phyloP scores from a whole-genome alignment of 306 rosid species.

The Morella rubra region DNA sequence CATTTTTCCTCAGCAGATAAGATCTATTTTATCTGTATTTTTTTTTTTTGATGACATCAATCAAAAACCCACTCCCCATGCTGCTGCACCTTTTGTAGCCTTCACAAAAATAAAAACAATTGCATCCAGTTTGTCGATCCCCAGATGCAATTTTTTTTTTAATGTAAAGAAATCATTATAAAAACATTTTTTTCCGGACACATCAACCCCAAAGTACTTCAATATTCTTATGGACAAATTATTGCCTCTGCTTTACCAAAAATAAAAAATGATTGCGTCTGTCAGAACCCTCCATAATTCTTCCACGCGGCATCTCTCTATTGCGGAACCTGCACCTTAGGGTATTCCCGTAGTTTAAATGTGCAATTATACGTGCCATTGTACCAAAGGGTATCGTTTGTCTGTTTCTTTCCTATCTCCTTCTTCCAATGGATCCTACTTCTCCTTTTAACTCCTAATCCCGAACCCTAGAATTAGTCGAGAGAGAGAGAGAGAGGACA shows the following conservation, averaged over 20 bases:
- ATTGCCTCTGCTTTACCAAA: background rate
- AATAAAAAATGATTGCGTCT: no score
- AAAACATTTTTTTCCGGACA: background rate
- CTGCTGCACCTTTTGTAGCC: no score
- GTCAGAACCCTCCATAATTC: background rate
- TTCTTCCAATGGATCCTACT: background rate
- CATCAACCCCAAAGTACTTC: no score
- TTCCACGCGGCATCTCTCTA: conserved; percentile 3
- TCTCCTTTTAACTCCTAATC: conserved; percentile 12
- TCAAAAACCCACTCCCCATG: no score
- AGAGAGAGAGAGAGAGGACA: background rate
- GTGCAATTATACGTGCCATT: background rate
- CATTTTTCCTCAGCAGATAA: no score
- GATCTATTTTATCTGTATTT: no score
- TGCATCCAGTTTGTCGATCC: no score
- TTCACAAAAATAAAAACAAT: no score
- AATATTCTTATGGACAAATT: background rate
- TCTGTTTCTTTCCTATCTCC: background rate
- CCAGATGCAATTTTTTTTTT: no score
- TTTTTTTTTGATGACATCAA: no score
- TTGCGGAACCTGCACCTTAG: background rate
- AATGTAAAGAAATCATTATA: no score
- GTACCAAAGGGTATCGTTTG: background rate
- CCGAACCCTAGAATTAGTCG: conserved; percentile 25
- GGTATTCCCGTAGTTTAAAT: background rate